Evolutionary conservation across 2,329 filamentous ascomycete genomes (phyloP), one percentile per base, ranked within the genome.

Genomic region (Elsinoe batatas): DNA sequence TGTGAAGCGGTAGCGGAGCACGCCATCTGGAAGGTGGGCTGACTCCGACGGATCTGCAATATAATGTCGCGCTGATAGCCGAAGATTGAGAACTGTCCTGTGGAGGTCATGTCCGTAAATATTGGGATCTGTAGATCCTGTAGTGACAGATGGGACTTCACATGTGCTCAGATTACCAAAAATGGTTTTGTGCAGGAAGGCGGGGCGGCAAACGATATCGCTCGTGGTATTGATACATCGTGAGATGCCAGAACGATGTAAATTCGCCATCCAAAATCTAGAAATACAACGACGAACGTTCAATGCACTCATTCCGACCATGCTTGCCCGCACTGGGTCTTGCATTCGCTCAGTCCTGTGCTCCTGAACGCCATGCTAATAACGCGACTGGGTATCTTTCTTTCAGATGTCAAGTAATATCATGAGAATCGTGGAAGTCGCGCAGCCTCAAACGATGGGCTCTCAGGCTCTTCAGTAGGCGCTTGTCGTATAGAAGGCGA

Each of bases 331-430:
- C 40, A n/a, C 40, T 44, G 40, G 40, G 40, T 44, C 10, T 44
- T 22, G 32, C 33, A 35, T 51, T 35, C 26, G 26, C 26, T 30
- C 47, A 51, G 47, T 51, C 18, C 47, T 38, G 47, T 51, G 20
- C 37, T 11, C 47, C 47, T 51, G 40, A 55, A 55, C 53, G 53
- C 53, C 53, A 26, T 35, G 53, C 53, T 55, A 47, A 44, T n/a
- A 55, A 53, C n/a, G 35, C 10, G 26, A 37, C 15, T 54, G 22
- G 38, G 32, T 22, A 46, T 46, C 22, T 30, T 18, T 40, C 13
- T 47, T 15, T n/a, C 22, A 47, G 5, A 42, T 44, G 40, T 47
- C 8, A 30, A 35, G 13, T 42, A n/a, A 36, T 22, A 42, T 55
- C 53, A 55, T 44, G 53, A 44, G 42, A 55, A 55, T 46, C 40